Conservation (phyloP, 2,329 filamentous ascomycete species). For the Penicillium oxalicum region DNA sequence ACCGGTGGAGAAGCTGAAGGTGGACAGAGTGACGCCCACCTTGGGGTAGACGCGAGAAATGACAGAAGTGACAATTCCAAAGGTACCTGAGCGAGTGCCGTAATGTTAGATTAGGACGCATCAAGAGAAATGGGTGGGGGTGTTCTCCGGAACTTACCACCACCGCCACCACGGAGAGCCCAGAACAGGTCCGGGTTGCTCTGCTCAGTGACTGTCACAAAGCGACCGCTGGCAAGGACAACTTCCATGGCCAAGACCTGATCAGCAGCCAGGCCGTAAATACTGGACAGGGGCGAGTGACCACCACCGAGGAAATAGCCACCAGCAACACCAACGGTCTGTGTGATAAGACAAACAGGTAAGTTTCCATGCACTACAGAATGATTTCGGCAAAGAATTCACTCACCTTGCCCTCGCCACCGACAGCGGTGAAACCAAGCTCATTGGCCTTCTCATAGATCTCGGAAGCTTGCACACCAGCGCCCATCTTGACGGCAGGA, state of each 20-base stretch:
- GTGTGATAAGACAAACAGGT: conserved; percentile 19
- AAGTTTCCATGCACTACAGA: neutral
- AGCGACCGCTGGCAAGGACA: conserved; percentile 22
- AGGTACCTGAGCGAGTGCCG: conserved; percentile 19
- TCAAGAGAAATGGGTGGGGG: neutral
- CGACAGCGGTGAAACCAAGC: conserved; percentile 36
- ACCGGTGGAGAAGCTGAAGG: conserved; percentile 23
- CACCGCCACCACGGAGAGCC: conserved; percentile 38
- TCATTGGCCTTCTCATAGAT: conserved; percentile 14
- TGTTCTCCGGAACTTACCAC: conserved; percentile 1
- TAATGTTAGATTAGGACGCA: neutral
- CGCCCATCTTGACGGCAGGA: conserved; percentile 48
- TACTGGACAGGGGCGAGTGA: conserved; percentile 49
- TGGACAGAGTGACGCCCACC: conserved; percentile 23
- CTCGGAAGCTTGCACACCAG: conserved; percentile 42
- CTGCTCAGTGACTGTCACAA: conserved; percentile 22
- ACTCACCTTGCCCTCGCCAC: conserved; percentile 11
- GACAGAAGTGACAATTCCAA: conserved; percentile 26
- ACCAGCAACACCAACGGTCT: conserved; percentile 53
- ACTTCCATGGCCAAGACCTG: conserved; percentile 25
- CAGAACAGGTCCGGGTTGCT: conserved; percentile 57
- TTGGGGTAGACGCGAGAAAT: conserved; percentile 24
- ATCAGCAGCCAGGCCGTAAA: conserved; percentile 47
- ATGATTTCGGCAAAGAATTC: neutral
- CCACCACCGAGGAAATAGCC: conserved; percentile 58